These are phyloP conservation scores for Pistacia integerrima DNA, from an alignment of 345 rosid genomes.

Conservation along the genomic window DNA sequence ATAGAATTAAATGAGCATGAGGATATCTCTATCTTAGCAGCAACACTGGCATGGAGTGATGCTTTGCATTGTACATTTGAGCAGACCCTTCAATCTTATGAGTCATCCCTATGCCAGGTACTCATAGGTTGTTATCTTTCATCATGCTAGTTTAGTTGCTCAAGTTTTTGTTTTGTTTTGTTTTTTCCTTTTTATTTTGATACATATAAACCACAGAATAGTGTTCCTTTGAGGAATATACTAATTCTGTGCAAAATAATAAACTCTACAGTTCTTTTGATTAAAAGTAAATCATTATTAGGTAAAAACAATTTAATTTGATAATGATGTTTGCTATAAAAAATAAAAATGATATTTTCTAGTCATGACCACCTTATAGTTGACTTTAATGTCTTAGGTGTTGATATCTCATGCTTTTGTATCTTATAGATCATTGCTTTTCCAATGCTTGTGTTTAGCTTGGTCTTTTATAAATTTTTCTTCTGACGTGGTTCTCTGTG, in stretches of 20 bases:
- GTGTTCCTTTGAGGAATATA: not conserved
- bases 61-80: conserved; percentile 49
- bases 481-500: not conserved
- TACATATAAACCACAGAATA: not conserved
- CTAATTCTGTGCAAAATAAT: not conserved
- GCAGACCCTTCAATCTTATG: conserved; percentile 61
- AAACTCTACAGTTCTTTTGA: not conserved
- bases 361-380: not conserved
- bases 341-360: too few relatives aligned
- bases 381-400: not conserved
- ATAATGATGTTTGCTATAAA: not conserved
- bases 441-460: not conserved
- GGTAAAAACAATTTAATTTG: not conserved
- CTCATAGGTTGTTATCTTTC: conserved; percentile 5
- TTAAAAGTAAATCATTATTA: not conserved
- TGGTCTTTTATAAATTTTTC: conserved; percentile 1
- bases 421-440: not conserved
- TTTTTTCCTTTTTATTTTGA: not conserved
- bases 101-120: conserved; percentile 69
- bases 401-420: not conserved
- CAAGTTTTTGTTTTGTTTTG: not conserved
- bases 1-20: conserved; percentile 73
- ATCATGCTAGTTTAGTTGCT: not conserved
- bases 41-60: conserved; percentile 77
- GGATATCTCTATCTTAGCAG: conserved; percentile 66